A percentile compares a stretch with the other conserved stretches of the same genome.
phyloP scores from a whole-genome alignment of 495 filamentous ascomycete genomes.

The Daldinia loculata region DNA sequence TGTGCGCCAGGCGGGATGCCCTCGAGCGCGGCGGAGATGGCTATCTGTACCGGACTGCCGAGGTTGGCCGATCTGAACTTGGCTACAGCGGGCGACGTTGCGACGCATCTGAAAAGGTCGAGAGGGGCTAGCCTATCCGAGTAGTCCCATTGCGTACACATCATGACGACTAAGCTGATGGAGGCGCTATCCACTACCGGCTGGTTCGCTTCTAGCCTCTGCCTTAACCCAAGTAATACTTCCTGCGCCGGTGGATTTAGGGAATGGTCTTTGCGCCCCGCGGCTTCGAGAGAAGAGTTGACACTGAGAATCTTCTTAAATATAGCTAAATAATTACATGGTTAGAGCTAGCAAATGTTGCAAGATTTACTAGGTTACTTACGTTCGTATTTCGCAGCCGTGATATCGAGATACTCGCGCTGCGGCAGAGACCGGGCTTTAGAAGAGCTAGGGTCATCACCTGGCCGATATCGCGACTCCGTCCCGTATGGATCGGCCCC shows the following conservation, averaged over 20 bases:
- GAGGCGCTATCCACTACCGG: conserved; percentile 49
- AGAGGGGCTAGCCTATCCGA: conserved; percentile 81
- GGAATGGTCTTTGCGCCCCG: conserved; percentile 75
- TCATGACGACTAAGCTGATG: conserved; percentile 68
- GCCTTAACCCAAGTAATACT: conserved; percentile 62
- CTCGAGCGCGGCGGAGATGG: conserved; percentile 61
- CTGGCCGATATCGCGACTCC: conserved; percentile 80
- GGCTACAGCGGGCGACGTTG: conserved; percentile 70
- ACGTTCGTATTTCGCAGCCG: conserved; percentile 56
- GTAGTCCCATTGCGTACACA: conserved; percentile 79
- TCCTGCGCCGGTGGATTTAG: conserved; percentile 75
- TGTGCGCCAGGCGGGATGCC: conserved; percentile 41
- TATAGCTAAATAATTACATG: conserved; percentile 64
- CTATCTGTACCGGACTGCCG: conserved; percentile 63
- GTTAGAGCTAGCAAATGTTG: conserved; percentile 49
- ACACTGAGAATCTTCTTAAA: conserved; percentile 77
- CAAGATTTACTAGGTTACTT: conserved; percentile 47
- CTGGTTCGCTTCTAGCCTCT: conserved; percentile 63
- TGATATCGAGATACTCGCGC: conserved; percentile 79
- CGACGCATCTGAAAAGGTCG: conserved; percentile 83
- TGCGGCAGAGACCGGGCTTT: conserved; percentile 78
- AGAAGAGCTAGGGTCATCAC: conserved; percentile 50
- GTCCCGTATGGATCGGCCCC: conserved; percentile 77
- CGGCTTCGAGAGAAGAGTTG: conserved; percentile 70
- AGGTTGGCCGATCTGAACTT: conserved; percentile 52